A percentile compares a stretch with the other conserved stretches of the same genome.
phyloP scores from a whole-genome alignment of 768 basidiomycete genomes.

The Boletus rubroflammeus region DNA sequence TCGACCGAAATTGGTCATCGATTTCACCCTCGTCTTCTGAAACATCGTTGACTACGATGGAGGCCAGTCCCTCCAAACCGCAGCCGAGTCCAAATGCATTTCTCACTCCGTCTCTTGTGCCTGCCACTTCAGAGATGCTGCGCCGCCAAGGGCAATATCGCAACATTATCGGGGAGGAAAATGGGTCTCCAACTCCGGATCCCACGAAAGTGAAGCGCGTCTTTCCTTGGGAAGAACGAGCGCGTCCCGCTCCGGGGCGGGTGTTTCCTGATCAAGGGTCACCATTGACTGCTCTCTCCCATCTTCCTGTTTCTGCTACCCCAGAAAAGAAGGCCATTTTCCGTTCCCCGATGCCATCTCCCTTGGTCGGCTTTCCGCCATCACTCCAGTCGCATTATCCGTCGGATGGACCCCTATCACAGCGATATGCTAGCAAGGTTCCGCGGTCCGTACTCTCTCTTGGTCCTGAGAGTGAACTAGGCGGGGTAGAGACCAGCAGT shows the following conservation, averaged over 20 bases:
- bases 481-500: slow-evolving; percentile 63
- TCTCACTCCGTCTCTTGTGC: slow-evolving; percentile 56
- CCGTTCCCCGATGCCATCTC: slow-evolving; percentile 33
- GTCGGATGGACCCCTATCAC: slow-evolving; percentile 82
- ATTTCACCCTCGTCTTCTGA: slow-evolving; percentile 33
- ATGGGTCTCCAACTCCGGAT: slow-evolving; percentile 60
- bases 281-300: slow-evolving; percentile 37
- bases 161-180: slow-evolving; percentile 47
- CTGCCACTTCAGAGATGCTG: slow-evolving; percentile 63
- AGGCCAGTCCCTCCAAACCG: slow-evolving; percentile 14
- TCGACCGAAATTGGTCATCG: slow-evolving; percentile 37
- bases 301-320: slow-evolving; percentile 33
- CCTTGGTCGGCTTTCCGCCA: slow-evolving; percentile 46
- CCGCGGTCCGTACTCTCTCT: slow-evolving; percentile 49
- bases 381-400: slow-evolving; percentile 71
- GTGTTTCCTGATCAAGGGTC: slow-evolving; percentile 68
- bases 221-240: slow-evolving; percentile 94
- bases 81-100: slow-evolving; percentile 36
- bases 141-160: slow-evolving; percentile 74
- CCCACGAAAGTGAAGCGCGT: slow-evolving; percentile 66
- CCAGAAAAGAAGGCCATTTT: slow-evolving; percentile 19
- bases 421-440: slow-evolving; percentile 64
- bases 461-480: slow-evolving; percentile 22
- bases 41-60: slow-evolving; percentile 23
- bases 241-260: slow-evolving; percentile 61